phyloP scores from a whole-genome alignment of 306 rosid species.

The Prunus mume region DNA sequence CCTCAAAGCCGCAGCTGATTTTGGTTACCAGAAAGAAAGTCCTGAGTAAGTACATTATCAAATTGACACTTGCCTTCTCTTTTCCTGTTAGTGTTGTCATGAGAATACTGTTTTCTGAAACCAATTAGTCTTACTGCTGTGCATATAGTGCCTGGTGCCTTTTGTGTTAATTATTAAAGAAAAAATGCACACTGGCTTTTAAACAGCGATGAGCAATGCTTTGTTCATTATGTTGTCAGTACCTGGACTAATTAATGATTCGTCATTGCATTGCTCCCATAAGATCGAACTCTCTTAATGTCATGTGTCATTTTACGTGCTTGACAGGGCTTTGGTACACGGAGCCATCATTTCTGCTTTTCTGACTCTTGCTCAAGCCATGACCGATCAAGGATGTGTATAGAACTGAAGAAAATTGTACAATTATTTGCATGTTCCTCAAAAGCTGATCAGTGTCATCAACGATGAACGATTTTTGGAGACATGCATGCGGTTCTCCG shows the following conservation, averaged over 20 bases:
- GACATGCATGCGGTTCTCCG: slow-evolving; percentile 7
- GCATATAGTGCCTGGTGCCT: neutral
- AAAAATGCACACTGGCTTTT: neutral
- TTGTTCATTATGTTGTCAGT: neutral
- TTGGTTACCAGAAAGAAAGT: slow-evolving; percentile 85
- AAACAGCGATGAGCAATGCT: neutral
- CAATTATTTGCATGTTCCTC: slow-evolving; percentile 19
- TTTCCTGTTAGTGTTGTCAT: neutral
- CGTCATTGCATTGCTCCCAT: neutral
- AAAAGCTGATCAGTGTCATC: slow-evolving; percentile 20
- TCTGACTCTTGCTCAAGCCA: slow-evolving; percentile 92
- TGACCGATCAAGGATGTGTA: slow-evolving; percentile 97
- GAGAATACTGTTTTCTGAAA: too few species aligned
- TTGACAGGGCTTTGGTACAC: slow-evolving; percentile 77
- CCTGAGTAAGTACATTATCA: slow-evolving; percentile 72
- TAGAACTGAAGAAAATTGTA: slow-evolving; percentile 31
- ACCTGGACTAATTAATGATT: neutral
- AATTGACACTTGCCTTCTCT: neutral
- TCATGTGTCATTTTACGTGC: slow-evolving; percentile 6
- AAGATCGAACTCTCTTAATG: neutral
- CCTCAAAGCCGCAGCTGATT: slow-evolving; percentile 73
- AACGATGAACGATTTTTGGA: neutral
- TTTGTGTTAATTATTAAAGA: neutral
- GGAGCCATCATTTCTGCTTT: slow-evolving; percentile 92
- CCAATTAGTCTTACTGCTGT: neutral